Percentiles rank a stretch among this genome's conserved stretches.
phyloP scores from a whole-genome alignment of 306 rosid genomes.

The Sindora glabra region DNA sequence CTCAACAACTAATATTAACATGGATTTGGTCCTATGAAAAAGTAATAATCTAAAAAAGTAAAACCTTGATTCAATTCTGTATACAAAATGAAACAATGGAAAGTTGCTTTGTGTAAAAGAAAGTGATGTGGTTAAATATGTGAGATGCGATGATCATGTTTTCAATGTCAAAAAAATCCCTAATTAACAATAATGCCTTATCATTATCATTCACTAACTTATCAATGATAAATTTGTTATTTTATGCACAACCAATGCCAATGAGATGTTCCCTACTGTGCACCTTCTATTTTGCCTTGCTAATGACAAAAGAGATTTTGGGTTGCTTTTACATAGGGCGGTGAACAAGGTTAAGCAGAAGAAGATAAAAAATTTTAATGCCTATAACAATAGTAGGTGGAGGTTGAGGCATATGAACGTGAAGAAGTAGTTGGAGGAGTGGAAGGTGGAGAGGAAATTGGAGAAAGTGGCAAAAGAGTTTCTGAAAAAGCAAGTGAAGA shows the following conservation, averaged over 20 bases:
- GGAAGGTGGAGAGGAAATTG: slow-evolving; percentile 71
- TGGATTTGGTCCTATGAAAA: no score
- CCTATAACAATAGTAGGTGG: slow-evolving; percentile 88
- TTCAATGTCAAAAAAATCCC: slow-evolving; percentile 61
- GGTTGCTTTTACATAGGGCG: slow-evolving; percentile 84
- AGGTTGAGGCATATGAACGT: slow-evolving; percentile 93
- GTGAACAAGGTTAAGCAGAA: slow-evolving; percentile 94
- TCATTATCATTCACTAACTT: slow-evolving; percentile 50
- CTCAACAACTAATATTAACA: no score
- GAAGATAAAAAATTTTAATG: slow-evolving; percentile 91
- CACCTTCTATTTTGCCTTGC: slow-evolving; percentile 51
- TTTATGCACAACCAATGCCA: slow-evolving; percentile 26
- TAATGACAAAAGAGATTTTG: slow-evolving; percentile 96
- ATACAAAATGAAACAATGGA: no score
- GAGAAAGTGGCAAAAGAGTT: slow-evolving; percentile 80
- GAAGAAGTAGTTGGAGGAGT: slow-evolving; percentile 85
- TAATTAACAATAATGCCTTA: slow-evolving; percentile 54
- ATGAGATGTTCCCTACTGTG: slow-evolving; percentile 51
- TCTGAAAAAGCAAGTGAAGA: slow-evolving; percentile 65
- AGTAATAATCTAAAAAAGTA: no score
- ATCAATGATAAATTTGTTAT: slow-evolving; percentile 37
- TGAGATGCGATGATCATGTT: slow-evolving; percentile 54
- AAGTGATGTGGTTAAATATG: no score
- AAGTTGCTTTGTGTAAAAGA: no score
- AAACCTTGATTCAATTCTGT: no score